Percentiles rank a stretch among this genome's conserved stretches.
Evolutionary conservation across 495 filamentous ascomycete genomes (phyloP).

Genomic region (Lasiosphaeriaceae sp.): DNA sequence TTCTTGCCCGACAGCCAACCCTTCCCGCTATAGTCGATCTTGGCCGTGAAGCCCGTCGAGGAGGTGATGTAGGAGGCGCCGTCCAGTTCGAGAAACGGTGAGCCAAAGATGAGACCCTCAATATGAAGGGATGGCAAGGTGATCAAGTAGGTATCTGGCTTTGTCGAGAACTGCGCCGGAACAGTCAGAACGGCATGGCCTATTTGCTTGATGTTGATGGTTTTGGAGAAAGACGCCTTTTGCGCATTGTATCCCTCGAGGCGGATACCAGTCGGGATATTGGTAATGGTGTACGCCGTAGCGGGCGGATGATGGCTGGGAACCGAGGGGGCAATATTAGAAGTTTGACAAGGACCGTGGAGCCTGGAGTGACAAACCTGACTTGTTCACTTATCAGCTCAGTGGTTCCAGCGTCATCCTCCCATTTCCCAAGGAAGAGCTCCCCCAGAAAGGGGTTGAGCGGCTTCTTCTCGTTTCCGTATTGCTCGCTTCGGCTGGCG

Average conservation of each 20-base stretch:
- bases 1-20: conserved; percentile 95
- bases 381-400: conserved; percentile 62
- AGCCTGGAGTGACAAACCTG: conserved; percentile 40
- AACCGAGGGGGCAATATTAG: conserved; percentile 18
- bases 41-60: conserved; percentile 82
- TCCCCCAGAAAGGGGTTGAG: conserved; percentile 91
- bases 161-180: conserved; percentile 49
- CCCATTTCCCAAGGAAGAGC: conserved; percentile 85
- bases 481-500: conserved; percentile 83
- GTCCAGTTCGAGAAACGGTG: conserved; percentile 88
- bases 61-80: conserved; percentile 76
- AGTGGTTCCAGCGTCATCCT: conserved; percentile 68
- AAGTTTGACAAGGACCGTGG: conserved; percentile 33
- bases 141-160: conserved; percentile 76
- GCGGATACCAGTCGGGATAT: conserved; percentile 76
- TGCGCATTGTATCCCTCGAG: conserved; percentile 97
- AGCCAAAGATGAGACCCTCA: conserved; percentile 86
- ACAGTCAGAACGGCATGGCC: conserved; percentile 86
- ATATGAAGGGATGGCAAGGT: conserved; percentile 91
- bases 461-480: conserved; percentile 95
- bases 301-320: conserved; percentile 92
- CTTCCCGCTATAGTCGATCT: conserved; percentile 87
- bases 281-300: conserved; percentile 89
- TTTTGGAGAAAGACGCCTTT: conserved; percentile 87
- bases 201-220: conserved; percentile 94